Evolutionary conservation across 768 basidiomycete species (phyloP).

Genomic region (Favolaschia claudopus): DNA sequence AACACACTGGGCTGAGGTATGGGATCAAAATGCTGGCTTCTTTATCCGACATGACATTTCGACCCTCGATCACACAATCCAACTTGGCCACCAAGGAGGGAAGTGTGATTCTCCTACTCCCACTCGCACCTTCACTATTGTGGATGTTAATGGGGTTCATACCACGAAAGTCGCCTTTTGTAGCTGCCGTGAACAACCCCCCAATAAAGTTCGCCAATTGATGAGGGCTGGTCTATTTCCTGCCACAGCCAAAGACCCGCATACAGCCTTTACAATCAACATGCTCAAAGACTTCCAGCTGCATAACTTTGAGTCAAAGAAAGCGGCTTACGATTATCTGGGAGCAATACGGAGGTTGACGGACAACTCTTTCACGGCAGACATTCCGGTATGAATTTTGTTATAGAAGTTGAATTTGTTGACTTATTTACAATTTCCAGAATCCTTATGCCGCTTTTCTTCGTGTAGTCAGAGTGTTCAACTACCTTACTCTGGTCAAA

Average conservation of each 20-base stretch:
- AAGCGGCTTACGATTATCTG: slow-evolving; percentile 34
- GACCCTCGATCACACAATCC: slow-evolving; percentile 15
- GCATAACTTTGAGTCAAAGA: slow-evolving; percentile 32
- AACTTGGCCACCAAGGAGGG: slow-evolving; percentile 30
- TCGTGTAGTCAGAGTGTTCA: slow-evolving; percentile 2
- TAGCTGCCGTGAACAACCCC: slow-evolving; percentile 15
- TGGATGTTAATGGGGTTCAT: slow-evolving; percentile 37
- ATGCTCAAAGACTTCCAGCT: slow-evolving; percentile 34
- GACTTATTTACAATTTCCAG: slow-evolving; percentile 7
- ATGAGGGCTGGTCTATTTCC: slow-evolving; percentile 34
- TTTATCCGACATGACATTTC: slow-evolving; percentile 34
- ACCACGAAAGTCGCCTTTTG: slow-evolving; percentile 33
- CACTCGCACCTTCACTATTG: slow-evolving; percentile 22
- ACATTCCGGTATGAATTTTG: slow-evolving; percentile 22
- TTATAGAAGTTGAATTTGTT: background rate
- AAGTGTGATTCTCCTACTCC: background rate
- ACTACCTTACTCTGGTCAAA: slow-evolving; percentile 1
- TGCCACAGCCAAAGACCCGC: slow-evolving; percentile 29
- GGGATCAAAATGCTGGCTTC: slow-evolving; percentile 22
- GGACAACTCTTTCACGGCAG: slow-evolving; percentile 29
- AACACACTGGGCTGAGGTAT: slow-evolving; percentile 37
- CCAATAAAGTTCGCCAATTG: slow-evolving; percentile 31
- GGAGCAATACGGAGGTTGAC: slow-evolving; percentile 30
- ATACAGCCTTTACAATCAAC: slow-evolving; percentile 33
- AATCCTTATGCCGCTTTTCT: slow-evolving; percentile 20